Conservation (phyloP, 1,284 basidiomycete genomes). For the Sporisorium iseilematis-ciliati region DNA sequence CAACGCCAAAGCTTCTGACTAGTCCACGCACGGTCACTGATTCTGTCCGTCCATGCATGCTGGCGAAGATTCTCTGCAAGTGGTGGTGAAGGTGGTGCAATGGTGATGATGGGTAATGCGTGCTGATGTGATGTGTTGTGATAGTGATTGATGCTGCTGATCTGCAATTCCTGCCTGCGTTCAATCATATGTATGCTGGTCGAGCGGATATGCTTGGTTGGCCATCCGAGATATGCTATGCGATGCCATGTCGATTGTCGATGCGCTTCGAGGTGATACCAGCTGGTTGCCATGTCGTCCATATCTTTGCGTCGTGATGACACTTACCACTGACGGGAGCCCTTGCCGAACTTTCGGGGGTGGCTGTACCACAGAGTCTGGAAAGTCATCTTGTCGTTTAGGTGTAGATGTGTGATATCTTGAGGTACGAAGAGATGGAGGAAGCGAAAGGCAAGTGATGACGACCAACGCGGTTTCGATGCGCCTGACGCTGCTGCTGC, state of each 20-base stretch:
- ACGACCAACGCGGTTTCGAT: conserved; percentile 24
- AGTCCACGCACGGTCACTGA: not conserved
- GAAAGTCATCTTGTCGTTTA: conserved; percentile 66
- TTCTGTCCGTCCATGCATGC: not conserved
- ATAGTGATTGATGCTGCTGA: not conserved
- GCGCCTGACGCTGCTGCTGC: conserved; percentile 10
- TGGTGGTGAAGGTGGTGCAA: not conserved
- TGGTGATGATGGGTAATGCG: not conserved
- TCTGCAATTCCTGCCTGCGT: not conserved
- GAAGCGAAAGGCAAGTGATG: conserved; percentile 32
- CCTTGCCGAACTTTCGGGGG: conserved; percentile 67
- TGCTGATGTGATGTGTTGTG: not conserved
- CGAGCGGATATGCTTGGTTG: not conserved
- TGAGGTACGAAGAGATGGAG: conserved; percentile 45
- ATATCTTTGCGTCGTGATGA: conserved; percentile 7
- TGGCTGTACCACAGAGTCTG: conserved; percentile 67
- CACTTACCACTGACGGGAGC: conserved; percentile 67
- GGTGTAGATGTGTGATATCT: conserved; percentile 41
- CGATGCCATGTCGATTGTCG: conserved; percentile 7
- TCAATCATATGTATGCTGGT: not conserved
- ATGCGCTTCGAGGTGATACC: conserved; percentile 1
- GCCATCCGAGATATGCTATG: not conserved
- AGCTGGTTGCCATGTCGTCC: conserved; percentile 12
- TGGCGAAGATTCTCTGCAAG: not conserved
- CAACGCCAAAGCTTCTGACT: not conserved